Percentiles rank a stretch among this genome's conserved stretches.
These are phyloP conservation scores for Ensete ventricosum DNA, from an alignment of 176 grass and related monocot genomes.

Conservation along the genomic window DNA sequence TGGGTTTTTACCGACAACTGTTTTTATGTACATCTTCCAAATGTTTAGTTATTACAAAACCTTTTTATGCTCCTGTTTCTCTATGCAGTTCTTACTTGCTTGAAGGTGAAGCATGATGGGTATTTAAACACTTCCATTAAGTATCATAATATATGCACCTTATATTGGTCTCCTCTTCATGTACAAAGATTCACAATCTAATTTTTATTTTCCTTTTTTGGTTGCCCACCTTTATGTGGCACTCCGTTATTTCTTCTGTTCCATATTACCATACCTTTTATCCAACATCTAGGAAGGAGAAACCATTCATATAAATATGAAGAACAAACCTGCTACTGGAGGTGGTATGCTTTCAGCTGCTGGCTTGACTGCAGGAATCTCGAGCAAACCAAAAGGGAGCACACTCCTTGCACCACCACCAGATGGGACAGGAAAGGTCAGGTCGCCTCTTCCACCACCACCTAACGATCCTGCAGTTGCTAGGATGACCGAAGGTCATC, in stretches of 20 bases:
- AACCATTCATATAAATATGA: conserved; percentile 97
- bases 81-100: background rate
- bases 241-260: conserved; percentile 4
- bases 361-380: conserved; percentile 50
- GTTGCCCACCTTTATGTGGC: background rate
- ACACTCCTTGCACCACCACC: conserved; percentile 74
- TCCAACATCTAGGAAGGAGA: conserved; percentile 71
- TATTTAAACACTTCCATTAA: background rate
- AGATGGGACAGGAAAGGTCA: conserved; percentile 62
- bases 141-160: background rate
- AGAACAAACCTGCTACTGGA: conserved; percentile 70
- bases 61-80: background rate
- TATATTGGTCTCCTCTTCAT: background rate
- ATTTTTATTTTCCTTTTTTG: background rate
- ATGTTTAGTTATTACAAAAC: background rate
- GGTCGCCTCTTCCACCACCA: conserved; percentile 80
- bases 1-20: background rate
- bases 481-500: conserved; percentile 53
- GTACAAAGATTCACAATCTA: no score
- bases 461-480: conserved; percentile 77
- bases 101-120: background rate
- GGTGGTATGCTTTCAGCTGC: conserved; percentile 71
- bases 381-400: conserved; percentile 40
- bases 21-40: background rate
- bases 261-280: conserved; percentile 17